phyloP scores from a whole-genome alignment of 2,329 filamentous ascomycete genomes.

The Colletotrichum camelliae region DNA sequence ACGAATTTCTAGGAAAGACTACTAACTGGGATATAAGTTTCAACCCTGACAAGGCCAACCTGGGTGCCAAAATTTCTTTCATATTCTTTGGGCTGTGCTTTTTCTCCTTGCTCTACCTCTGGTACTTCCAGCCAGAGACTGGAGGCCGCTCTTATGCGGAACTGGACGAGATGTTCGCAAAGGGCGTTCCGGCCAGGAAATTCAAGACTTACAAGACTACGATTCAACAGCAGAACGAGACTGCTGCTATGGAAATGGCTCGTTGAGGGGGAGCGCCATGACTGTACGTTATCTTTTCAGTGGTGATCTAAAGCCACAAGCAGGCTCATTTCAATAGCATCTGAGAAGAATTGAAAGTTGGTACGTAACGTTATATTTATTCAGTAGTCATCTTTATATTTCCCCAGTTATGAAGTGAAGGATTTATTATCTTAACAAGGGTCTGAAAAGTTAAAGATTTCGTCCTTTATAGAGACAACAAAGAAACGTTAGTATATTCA shows the following conservation, averaged over 20 bases:
- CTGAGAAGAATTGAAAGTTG: fast-evolving
- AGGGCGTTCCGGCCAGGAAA: slow-evolving; percentile 28
- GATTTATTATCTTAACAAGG: not conserved
- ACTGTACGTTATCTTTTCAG: not conserved
- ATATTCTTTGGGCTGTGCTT: slow-evolving; percentile 41
- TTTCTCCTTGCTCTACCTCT: slow-evolving; percentile 34
- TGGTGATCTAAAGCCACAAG: not conserved
- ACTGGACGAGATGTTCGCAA: slow-evolving; percentile 30
- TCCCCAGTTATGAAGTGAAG: too few species aligned
- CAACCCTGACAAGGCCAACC: slow-evolving; percentile 31
- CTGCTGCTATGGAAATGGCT: not conserved
- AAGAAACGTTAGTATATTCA: not conserved
- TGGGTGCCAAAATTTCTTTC: slow-evolving; percentile 45
- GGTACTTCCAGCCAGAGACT: slow-evolving; percentile 42
- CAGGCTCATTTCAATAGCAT: not conserved
- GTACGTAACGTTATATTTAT: not conserved
- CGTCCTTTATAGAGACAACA: not conserved
- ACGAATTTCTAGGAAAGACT: not conserved
- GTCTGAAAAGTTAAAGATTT: not conserved
- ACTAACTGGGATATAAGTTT: not conserved
- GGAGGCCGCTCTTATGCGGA: slow-evolving; percentile 29
- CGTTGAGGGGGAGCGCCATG: not conserved
- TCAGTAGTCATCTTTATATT: not conserved
- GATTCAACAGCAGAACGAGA: slow-evolving; percentile 16
- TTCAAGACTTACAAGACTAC: slow-evolving; percentile 28